A percentile compares a stretch with the other conserved stretches of the same genome.
These are phyloP conservation scores for Lodderomyces metapsilosis DNA, from an alignment of 1,139 yeast genomes.

Conservation along the genomic window DNA sequence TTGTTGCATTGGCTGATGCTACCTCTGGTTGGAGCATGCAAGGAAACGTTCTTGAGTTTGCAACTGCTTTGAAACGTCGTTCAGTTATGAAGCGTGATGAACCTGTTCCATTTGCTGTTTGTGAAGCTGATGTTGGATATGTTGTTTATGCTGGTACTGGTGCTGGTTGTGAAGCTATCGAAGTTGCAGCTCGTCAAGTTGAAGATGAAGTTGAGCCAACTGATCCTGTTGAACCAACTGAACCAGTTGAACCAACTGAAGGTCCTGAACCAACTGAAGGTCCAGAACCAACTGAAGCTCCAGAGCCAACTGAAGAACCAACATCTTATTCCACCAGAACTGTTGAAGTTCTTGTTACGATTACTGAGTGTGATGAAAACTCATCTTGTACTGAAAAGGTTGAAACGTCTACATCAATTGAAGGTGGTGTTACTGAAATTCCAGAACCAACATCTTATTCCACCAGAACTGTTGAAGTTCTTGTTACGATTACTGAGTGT, in stretches of 20 bases:
- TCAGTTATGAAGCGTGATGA: conserved; percentile 22
- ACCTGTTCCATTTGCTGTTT: conserved; percentile 7
- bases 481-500: conserved; percentile 7
- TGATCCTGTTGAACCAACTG: conserved; percentile 2
- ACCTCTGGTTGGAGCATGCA: conserved; percentile 28
- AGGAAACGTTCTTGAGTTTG: conserved; percentile 26
- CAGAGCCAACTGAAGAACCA: conserved; percentile 5
- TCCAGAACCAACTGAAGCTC: conserved; percentile 7
- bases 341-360: conserved; percentile 3
- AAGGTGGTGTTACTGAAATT: conserved; percentile 5
- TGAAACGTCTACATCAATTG: conserved; percentile 2
- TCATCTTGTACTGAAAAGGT: conserved; percentile 5
- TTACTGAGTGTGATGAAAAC: conserved; percentile 6
- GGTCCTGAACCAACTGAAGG: conserved; percentile 6
- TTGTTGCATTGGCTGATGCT: conserved; percentile 18
- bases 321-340: not conserved
- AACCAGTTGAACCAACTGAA: conserved; percentile 4
- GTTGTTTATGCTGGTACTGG: conserved; percentile 16
- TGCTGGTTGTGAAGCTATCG: conserved; percentile 11
- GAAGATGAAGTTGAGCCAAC: conserved; percentile 7
- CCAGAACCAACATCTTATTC: not conserved
- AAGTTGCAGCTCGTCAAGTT: conserved; percentile 5
- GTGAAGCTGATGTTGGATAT: conserved; percentile 19
- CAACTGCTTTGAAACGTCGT: conserved; percentile 16
- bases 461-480: conserved; percentile 1